Evolutionary conservation across 1,284 basidiomycete genomes (phyloP).

Genomic region (Rhodotorula sp.): DNA sequence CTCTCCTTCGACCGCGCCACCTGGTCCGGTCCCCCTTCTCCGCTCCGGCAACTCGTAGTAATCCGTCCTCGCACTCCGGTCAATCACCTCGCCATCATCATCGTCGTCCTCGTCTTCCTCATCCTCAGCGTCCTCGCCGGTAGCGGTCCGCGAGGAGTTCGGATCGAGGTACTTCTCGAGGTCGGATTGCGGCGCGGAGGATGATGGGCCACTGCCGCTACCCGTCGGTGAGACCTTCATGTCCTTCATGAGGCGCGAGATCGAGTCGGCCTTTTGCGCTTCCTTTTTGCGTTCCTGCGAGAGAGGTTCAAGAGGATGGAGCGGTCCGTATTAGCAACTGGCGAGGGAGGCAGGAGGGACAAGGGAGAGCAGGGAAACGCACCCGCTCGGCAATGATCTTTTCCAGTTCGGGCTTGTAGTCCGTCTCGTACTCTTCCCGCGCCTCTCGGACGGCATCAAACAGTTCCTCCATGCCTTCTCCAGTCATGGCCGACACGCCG

Average conservation of each 20-base stretch:
- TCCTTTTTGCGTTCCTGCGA: slow-evolving; percentile 60
- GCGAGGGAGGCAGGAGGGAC: slow-evolving; percentile 49
- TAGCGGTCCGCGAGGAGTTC: slow-evolving; percentile 26
- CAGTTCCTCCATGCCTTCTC: slow-evolving; percentile 85
- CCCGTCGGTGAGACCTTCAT: slow-evolving; percentile 58
- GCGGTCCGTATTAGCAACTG: too few relatives aligned
- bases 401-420: slow-evolving; percentile 87
- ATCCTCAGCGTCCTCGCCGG: slow-evolving; percentile 52
- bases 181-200: slow-evolving; percentile 57
- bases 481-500: slow-evolving; percentile 93
- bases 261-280: slow-evolving; percentile 57
- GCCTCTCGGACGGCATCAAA: slow-evolving; percentile 86
- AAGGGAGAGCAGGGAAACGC: neutral
- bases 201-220: slow-evolving; percentile 52
- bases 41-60: slow-evolving; percentile 34
- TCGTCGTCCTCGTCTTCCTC: slow-evolving; percentile 57
- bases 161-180: slow-evolving; percentile 51
- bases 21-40: slow-evolving; percentile 17
- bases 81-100: slow-evolving; percentile 53
- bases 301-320: slow-evolving; percentile 46
- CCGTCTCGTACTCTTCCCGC: slow-evolving; percentile 78
- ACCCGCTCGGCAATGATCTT: slow-evolving; percentile 57
- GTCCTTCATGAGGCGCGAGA: slow-evolving; percentile 80
- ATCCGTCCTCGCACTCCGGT: slow-evolving; percentile 39
- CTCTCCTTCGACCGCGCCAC: slow-evolving; percentile 8